Evolutionary conservation across 2,329 filamentous ascomycete species (phyloP), one percentile per base, ranked within the genome.

Genomic region (Exophiala sp.): DNA sequence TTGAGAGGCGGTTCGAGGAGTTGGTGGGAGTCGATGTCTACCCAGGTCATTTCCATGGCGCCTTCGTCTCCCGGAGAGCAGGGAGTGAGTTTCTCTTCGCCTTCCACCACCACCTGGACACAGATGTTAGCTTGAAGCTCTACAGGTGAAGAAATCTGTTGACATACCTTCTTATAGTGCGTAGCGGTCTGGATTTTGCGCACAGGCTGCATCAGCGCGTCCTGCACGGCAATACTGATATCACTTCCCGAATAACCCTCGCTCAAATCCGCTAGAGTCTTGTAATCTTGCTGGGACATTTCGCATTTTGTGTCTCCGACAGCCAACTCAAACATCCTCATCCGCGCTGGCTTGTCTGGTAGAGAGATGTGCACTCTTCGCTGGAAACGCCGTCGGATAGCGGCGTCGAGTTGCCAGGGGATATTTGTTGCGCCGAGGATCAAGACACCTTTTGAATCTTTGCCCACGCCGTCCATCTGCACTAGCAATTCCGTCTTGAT

Each of bases 401-500:
- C 94, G 9, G 90, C 88, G 70, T 99, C 94, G 45, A 99, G 81
- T 77, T 99, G 92, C 94, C 94, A 99, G 14, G 94, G 94, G 59
- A 99, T 97, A 70, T 99, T 99, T 52, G 94, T 99, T 50, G 94
- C 94, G 57, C 94, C 94, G 3, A 99, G 82, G 38, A 99, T 95
- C 20, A 99, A 78, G 7, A 99, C 92, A 16, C 92, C 94, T 65
- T 88, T 91, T 59, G 88, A 92, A 72, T 99, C 94, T 60, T 95
- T 92, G 59, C 94, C 95, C 8, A 99, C 94, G 74, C 94, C 95
- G 65, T 99, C 94, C 94, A 99, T 99, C 73, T 99, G 94, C 14
- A 99, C 92, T 11, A 99, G 84, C 66, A 99, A 85, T 72, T 99
- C 94, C 0, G 94, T 99, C 76, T 99, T 99, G 79, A 99, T 99